Conservation (phyloP, 805 yeast species). For the Yamadazyma sp. region DNA sequence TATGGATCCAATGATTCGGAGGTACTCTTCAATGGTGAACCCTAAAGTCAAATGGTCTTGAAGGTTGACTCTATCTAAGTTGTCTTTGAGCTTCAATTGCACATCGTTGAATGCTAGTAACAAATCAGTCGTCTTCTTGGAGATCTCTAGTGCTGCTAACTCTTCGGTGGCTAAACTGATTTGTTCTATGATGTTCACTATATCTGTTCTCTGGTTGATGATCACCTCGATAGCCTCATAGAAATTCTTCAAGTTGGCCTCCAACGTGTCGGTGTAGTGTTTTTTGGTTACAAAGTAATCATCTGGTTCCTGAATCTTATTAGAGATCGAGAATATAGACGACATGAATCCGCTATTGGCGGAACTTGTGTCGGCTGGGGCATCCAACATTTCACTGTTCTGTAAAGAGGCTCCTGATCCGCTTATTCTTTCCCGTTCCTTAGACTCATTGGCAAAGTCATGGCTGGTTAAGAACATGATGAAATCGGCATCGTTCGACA, state of each 20-base stretch:
- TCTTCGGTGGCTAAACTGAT: conserved; percentile 52
- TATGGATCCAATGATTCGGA: conserved; percentile 72
- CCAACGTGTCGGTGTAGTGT: conserved; percentile 67
- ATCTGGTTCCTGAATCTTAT: conserved; percentile 75
- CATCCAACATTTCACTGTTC: conserved; percentile 34
- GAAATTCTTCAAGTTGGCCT: conserved; percentile 67
- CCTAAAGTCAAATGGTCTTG: conserved; percentile 88
- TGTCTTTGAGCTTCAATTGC: conserved; percentile 67
- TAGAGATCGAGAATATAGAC: conserved; percentile 66
- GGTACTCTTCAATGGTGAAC: conserved; percentile 83
- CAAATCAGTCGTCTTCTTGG: conserved; percentile 60
- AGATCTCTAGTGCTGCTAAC: conserved; percentile 73
- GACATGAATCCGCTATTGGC: conserved; percentile 56
- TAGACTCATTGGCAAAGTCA: conserved; percentile 66
- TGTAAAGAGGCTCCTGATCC: conserved; percentile 51
- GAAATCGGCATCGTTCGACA: conserved; percentile 76
- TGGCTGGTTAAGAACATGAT: conserved; percentile 73
- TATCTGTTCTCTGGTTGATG: conserved; percentile 71
- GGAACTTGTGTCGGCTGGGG: conserved; percentile 30
- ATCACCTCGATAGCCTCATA: conserved; percentile 72
- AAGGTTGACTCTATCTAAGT: conserved; percentile 72
- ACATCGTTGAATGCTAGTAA: conserved; percentile 70
- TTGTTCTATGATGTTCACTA: conserved; percentile 70
- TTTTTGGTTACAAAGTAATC: conserved; percentile 71
- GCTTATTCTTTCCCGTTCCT: conserved; percentile 62